Percentiles rank a stretch among this genome's conserved stretches.
Evolutionary conservation across 768 basidiomycete genomes (phyloP).

Genomic region (Clitopilus hobsonii): DNA sequence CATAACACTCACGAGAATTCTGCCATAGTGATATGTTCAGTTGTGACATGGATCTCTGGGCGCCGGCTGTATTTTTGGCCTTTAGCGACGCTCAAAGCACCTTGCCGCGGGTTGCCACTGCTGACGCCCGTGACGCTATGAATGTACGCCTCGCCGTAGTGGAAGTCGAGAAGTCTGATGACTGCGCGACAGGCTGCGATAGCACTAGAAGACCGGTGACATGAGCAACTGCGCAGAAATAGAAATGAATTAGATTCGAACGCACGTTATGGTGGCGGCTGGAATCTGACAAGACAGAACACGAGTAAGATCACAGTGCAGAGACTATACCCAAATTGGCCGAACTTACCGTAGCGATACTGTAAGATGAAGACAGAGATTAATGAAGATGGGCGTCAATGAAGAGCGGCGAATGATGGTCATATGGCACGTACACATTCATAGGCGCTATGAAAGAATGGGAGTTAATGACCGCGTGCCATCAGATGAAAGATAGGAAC

Average conservation of each 20-base stretch:
- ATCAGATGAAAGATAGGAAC: constrained; percentile 11
- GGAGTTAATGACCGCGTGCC: constrained; percentile 4
- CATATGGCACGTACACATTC: constrained; percentile 48
- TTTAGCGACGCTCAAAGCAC: constrained; percentile 14
- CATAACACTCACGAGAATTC: constrained; percentile 46
- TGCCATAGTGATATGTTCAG: constrained; percentile 56
- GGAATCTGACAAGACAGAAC: constrained; percentile 38
- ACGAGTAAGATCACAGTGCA: constrained; percentile 8
- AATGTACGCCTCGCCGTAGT: constrained; percentile 37
- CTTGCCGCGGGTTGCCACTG: constrained; percentile 27
- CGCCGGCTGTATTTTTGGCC: constrained; percentile 17
- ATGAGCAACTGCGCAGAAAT: constrained; percentile 1
- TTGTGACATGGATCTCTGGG: constrained; percentile 52
- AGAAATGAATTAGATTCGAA: neutral
- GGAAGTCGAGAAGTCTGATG: constrained; percentile 59
- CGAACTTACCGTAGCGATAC: constrained; percentile 47
- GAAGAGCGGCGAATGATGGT: neutral
- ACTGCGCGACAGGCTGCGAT: constrained; percentile 69
- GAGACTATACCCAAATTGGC: neutral
- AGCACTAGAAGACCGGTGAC: constrained; percentile 26
- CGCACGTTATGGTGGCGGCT: constrained; percentile 61
- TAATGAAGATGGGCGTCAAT: neutral
- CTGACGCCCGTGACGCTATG: constrained; percentile 39
- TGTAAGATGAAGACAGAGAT: constrained; percentile 17
- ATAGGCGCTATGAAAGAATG: constrained; percentile 38